These are phyloP conservation scores for Thyridium curvatum DNA, from an alignment of 2,329 filamentous ascomycete species.

Conservation along the genomic window DNA sequence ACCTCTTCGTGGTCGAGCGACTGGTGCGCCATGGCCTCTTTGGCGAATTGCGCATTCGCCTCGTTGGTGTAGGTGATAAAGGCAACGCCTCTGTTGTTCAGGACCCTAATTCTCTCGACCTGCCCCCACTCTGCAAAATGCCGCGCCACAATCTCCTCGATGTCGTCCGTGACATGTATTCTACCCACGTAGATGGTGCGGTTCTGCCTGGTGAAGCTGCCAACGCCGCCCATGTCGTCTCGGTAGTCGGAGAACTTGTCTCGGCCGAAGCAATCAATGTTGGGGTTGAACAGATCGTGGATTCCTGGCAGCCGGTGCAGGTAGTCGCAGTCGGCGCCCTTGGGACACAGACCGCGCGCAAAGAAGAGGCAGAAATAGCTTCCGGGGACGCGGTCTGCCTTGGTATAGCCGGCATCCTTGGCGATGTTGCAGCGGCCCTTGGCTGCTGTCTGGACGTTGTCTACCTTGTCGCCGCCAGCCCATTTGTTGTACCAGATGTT, in stretches of 20 bases:
- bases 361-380: conserved; percentile 90
- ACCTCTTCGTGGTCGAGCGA: conserved; percentile 86
- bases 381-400: conserved; percentile 68
- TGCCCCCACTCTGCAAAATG: conserved; percentile 98
- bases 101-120: conserved; percentile 78
- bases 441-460: conserved; percentile 80
- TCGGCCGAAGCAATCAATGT: conserved; percentile 89
- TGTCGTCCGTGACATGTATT: conserved; percentile 94
- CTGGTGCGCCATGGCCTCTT: conserved; percentile 95
- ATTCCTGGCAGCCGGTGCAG: conserved; percentile 82
- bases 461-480: conserved; percentile 90
- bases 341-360: conserved; percentile 64
- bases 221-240: conserved; percentile 97
- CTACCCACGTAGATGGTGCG: conserved; percentile 88
- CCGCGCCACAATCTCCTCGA: conserved; percentile 89
- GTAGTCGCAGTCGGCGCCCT: conserved; percentile 90
- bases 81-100: conserved; percentile 83
- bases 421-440: conserved; percentile 82
- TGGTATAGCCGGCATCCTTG: conserved; percentile 72
- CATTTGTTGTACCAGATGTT: conserved; percentile 99
- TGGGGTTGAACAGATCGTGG: conserved; percentile 87
- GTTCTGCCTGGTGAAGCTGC: conserved; percentile 89
- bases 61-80: conserved; percentile 95
- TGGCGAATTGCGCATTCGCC: conserved; percentile 83
- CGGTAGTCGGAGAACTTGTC: conserved; percentile 91